These are phyloP conservation scores for Mortierella sp. DNA, from an alignment of 371 early-diverging fungal species.

Conservation along the genomic window DNA sequence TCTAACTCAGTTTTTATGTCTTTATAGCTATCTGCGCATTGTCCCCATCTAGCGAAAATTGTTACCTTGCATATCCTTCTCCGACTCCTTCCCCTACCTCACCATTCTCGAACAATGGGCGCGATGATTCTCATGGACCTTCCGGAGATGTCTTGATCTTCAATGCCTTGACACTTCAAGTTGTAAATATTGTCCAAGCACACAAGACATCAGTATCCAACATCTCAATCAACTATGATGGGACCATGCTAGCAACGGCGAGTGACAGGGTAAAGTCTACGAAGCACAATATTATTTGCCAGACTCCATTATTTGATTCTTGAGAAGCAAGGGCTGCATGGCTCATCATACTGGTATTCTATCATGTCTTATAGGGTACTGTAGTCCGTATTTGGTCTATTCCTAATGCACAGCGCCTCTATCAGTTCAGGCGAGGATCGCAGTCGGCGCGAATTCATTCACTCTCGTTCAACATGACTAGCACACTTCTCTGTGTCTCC, in stretches of 20 bases:
- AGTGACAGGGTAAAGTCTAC: slow-evolving; percentile 84
- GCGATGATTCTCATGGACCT: slow-evolving; percentile 49
- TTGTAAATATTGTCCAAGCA: slow-evolving; percentile 93
- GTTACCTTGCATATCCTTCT: slow-evolving; percentile 94
- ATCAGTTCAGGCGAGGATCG: slow-evolving; percentile 95
- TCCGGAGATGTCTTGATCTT: slow-evolving; percentile 92
- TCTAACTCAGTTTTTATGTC: not conserved
- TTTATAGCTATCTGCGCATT: slow-evolving; percentile 87
- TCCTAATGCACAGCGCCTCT: slow-evolving; percentile 89
- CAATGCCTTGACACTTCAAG: slow-evolving; percentile 86
- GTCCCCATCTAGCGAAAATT: slow-evolving; percentile 94
- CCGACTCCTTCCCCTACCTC: slow-evolving; percentile 65
- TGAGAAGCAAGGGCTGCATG: not conserved
- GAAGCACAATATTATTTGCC: not conserved
- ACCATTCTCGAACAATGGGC: slow-evolving; percentile 57
- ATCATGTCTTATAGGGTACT: slow-evolving; percentile 77
- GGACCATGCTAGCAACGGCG: slow-evolving; percentile 94
- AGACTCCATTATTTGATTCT: not conserved
- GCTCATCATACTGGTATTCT: not conserved
- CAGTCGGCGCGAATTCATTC: slow-evolving; percentile 93
- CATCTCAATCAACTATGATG: slow-evolving; percentile 89
- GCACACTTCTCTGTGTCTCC: slow-evolving; percentile 87
- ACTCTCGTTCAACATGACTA: slow-evolving; percentile 88
- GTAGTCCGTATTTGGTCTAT: slow-evolving; percentile 95
- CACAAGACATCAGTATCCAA: slow-evolving; percentile 91